Conservation (phyloP, 495 filamentous ascomycete species). For the Chaetomium tenue region DNA sequence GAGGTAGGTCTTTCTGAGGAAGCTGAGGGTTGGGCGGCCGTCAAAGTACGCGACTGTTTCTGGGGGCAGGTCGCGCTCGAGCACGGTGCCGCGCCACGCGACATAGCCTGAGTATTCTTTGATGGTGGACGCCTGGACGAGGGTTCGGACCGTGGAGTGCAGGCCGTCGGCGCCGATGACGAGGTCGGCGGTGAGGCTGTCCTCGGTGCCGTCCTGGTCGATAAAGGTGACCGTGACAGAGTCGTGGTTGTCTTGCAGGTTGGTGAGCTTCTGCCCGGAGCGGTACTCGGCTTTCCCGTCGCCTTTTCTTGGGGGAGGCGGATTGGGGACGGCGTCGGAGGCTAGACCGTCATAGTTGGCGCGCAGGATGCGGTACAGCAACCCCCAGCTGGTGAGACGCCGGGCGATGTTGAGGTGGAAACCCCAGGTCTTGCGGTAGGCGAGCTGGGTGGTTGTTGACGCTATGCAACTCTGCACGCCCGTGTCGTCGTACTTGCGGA, state of each 20-base stretch:
- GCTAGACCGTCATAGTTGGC: constrained; percentile 51
- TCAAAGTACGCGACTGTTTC: constrained; percentile 36
- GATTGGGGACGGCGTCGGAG: constrained; percentile 28
- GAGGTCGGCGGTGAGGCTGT: constrained; percentile 39
- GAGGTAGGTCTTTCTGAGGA: constrained; percentile 20
- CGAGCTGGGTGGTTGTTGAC: background rate
- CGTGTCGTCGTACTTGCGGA: constrained; percentile 27
- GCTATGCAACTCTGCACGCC: constrained; percentile 16
- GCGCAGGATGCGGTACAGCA: constrained; percentile 48
- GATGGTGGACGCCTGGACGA: constrained; percentile 39
- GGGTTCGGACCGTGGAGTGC: constrained; percentile 46
- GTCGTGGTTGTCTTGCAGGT: constrained; percentile 34
- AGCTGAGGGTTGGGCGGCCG: constrained; percentile 14
- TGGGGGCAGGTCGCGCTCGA: constrained; percentile 35
- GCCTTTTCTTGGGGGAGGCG: constrained; percentile 25
- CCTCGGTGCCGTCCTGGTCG: constrained; percentile 18
- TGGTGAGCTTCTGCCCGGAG: constrained; percentile 43
- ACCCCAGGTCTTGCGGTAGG: constrained; percentile 19
- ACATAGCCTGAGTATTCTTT: constrained; percentile 53
- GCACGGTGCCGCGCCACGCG: constrained; percentile 51
- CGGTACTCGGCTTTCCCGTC: constrained; percentile 41
- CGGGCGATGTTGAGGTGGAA: constrained; percentile 20
- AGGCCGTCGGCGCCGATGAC: constrained; percentile 54
- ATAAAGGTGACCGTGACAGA: constrained; percentile 34
- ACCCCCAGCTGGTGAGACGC: constrained; percentile 48